These are phyloP conservation scores for Colletotrichum musicola DNA, from an alignment of 2,329 filamentous ascomycete species.

Conservation along the genomic window DNA sequence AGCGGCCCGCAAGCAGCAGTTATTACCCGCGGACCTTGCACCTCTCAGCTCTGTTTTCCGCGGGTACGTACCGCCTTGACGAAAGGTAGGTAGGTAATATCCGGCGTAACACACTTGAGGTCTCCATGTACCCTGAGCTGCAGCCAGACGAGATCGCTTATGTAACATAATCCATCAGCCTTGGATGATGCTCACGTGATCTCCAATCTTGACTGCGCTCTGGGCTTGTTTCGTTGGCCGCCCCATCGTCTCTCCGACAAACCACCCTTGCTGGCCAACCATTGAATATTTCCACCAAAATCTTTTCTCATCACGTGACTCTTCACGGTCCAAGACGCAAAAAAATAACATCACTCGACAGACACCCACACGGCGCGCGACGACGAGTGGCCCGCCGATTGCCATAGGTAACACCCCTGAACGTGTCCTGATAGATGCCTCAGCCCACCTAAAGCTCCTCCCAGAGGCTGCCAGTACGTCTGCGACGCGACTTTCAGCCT, in stretches of 20 bases:
- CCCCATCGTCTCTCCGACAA: conserved; percentile 12
- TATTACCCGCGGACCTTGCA: conserved; percentile 22
- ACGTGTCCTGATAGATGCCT: conserved; percentile 39
- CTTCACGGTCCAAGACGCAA: neutral
- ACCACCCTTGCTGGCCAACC: conserved; percentile 7
- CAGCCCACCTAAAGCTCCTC: conserved; percentile 34
- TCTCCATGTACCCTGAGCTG: too few species aligned
- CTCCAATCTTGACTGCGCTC: too few species aligned
- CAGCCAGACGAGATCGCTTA: too few species aligned
- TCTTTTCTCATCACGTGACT: conserved; percentile 29
- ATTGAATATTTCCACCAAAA: conserved; percentile 23
- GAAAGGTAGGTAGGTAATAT: neutral
- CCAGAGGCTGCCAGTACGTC: conserved; percentile 41
- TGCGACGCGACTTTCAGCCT: conserved; percentile 36
- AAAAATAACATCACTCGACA: conserved; percentile 31
- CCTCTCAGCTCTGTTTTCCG: conserved; percentile 11
- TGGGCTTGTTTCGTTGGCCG: conserved; percentile 26
- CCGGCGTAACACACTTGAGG: conserved; percentile 8
- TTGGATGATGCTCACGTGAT: too few species aligned
- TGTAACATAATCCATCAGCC: too few species aligned
- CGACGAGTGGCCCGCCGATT: conserved; percentile 28
- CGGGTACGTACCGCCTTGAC: neutral
- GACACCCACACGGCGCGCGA: conserved; percentile 29
- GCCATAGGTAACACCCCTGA: conserved; percentile 29
- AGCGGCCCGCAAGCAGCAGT: conserved; percentile 33